Conservation (phyloP, 2,329 filamentous ascomycete genomes). For the Claviceps purpurea region DNA sequence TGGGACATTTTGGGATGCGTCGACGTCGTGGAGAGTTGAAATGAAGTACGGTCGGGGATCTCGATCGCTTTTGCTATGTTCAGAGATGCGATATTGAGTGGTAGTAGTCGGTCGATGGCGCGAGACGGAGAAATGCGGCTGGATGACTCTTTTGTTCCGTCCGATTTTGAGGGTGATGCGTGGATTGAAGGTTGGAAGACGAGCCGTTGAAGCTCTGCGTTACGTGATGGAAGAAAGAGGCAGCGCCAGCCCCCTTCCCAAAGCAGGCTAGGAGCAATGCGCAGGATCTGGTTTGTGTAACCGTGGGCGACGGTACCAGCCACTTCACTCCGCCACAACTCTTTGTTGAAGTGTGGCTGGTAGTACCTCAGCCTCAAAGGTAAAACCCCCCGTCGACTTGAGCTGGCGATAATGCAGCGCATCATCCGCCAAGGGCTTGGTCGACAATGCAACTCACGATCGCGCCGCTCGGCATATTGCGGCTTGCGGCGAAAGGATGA, state of each 20-base stretch:
- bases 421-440: not conserved
- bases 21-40: not conserved
- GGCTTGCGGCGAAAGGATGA: not conserved
- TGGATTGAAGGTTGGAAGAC: constrained; percentile 2
- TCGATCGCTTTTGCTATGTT: constrained; percentile 5
- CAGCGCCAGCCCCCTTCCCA: constrained; percentile 5
- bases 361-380: not conserved
- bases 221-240: constrained; percentile 4
- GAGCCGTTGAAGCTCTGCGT: not conserved
- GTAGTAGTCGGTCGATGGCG: not conserved
- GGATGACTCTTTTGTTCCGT: not conserved
- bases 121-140: not conserved
- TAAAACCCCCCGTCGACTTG: not conserved
- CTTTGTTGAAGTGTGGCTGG: not conserved
- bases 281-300: constrained; percentile 6
- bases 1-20: constrained; percentile 5
- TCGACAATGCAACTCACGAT: not conserved
- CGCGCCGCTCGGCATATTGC: not conserved
- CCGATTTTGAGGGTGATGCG: constrained; percentile 7
- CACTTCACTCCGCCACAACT: not conserved
- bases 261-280: not conserved
- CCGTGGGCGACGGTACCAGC: not conserved
- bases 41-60: constrained; percentile 6
- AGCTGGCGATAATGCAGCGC: not conserved
- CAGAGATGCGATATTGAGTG: not conserved